Conservation (phyloP, 2,329 filamentous ascomycete genomes). For the Lasiodiplodia sp. region DNA sequence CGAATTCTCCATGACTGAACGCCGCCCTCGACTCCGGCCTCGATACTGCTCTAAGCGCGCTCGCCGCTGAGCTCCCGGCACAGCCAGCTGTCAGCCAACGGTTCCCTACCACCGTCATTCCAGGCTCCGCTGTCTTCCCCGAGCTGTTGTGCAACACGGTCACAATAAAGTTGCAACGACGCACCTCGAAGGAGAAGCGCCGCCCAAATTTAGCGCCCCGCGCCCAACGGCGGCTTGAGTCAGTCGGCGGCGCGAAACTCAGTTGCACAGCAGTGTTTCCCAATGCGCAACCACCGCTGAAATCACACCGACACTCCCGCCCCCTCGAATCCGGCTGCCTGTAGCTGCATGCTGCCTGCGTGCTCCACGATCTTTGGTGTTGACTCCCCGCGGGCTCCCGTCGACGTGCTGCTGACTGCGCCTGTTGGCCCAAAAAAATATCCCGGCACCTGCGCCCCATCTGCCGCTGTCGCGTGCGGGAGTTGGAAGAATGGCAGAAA, state of each 20-base stretch:
- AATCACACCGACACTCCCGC: constrained; percentile 19
- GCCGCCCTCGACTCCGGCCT: not conserved
- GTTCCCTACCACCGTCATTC: not conserved
- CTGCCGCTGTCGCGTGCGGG: constrained; percentile 13
- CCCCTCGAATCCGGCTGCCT: constrained; percentile 12
- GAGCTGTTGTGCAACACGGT: constrained; percentile 19
- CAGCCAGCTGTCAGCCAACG: not conserved
- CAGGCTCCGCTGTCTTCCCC: not conserved
- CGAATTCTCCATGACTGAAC: no score
- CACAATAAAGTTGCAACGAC: constrained; percentile 23
- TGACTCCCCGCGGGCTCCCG: not conserved
- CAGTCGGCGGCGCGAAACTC: not conserved
- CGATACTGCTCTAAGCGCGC: not conserved
- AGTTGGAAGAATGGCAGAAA: constrained; percentile 8
- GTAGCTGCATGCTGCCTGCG: not conserved
- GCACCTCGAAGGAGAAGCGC: constrained; percentile 12
- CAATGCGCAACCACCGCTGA: not conserved
- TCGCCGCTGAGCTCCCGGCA: no score
- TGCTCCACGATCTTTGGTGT: constrained; percentile 4
- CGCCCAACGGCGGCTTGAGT: not conserved
- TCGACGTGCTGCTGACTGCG: not conserved
- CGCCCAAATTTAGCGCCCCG: constrained; percentile 15
- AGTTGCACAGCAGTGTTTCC: constrained; percentile 1
- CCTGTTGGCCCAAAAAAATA: not conserved
- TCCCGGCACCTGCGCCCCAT: not conserved